Base-by-base conservation (phyloP, 306 rosid species). In the Pyrus betulifolia region DNA sequence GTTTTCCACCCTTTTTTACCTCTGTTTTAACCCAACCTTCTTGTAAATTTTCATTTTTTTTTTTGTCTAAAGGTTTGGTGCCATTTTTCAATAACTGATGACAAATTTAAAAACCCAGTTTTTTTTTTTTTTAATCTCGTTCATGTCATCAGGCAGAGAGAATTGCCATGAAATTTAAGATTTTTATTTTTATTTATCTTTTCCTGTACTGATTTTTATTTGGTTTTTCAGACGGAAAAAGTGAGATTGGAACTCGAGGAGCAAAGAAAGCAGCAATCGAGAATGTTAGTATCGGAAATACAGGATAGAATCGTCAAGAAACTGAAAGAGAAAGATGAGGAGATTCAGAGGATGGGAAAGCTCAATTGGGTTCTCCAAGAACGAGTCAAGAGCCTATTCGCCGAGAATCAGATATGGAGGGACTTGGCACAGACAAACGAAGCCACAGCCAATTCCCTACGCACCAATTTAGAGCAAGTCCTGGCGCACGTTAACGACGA, bases 341-440 rank as follows among this genome's bases (percentile, higher is more conserved):
- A 95, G 61, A 90, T 95, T 27, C 89, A 80, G 64, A 86, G 87
- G 58, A 85, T 92, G 72, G 86, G 86, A 14, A 95, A 90, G 49
- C 31, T 90, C 35, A 95, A 90, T 45, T 90, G 91, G 93, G 82
- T 70, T 0, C 91, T 95, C 11, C 91, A 89, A 71, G 97, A 95
- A 33, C 85, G 86, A 28, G 92, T 90, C 17, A 86, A 79, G 35
- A 78, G 58, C 23, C 65, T 95, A 5, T 88, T 84, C 42, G 62
- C 84, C 3, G 98, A 95, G 85, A 95, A 92, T 30, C 98, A 95
- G 59, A 68, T 89, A 10, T 91, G 97, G 96, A 84, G 84, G 58
- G 96, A 92, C 3, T 31, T 95, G 31, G 98, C 98, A 4, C 93
- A 92, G 10, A 84, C 86, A 0, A 95, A 89, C 77, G 97, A 95